Conservation (phyloP, 257 asterid genomes). For the Orobanche coerulescens region DNA sequence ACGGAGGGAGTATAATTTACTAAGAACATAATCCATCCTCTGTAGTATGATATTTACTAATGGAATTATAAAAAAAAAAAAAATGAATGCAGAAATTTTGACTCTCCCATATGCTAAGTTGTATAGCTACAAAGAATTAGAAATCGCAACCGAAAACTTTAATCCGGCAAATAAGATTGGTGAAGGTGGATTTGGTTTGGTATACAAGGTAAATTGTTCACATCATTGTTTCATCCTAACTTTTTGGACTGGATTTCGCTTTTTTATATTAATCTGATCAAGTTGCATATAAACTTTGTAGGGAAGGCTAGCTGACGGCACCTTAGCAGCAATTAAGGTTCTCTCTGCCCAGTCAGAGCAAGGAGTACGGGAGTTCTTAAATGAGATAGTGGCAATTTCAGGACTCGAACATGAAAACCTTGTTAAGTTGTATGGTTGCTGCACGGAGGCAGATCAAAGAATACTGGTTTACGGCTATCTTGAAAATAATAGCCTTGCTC, state of each 20-base stretch:
- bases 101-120: slow-evolving; percentile 38
- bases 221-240: neutral
- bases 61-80: slow-evolving; percentile 19
- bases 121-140: slow-evolving; percentile 59
- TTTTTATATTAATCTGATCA: neutral
- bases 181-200: slow-evolving; percentile 88
- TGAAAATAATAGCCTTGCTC: slow-evolving; percentile 86
- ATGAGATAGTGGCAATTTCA: slow-evolving; percentile 59
- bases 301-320: slow-evolving; percentile 76
- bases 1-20: no score
- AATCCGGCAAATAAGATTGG: slow-evolving; percentile 60
- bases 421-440: slow-evolving; percentile 78
- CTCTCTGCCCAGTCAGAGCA: slow-evolving; percentile 79
- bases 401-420: slow-evolving; percentile 77
- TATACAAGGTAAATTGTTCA: slow-evolving; percentile 54
- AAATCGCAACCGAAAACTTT: slow-evolving; percentile 56
- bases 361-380: slow-evolving; percentile 63
- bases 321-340: slow-evolving; percentile 75
- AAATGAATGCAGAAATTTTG: slow-evolving; percentile 54
- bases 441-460: slow-evolving; percentile 63
- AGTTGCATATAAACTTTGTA: slow-evolving; percentile 23
- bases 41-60: slow-evolving; percentile 14
- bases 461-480: slow-evolving; percentile 84
- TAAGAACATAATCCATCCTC: no score
- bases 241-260: slow-evolving; percentile 3